A percentile compares a stretch with the other conserved stretches of the same genome.
phyloP scores from a whole-genome alignment of 306 rosid species.

The Citrullus mucosospermus region DNA sequence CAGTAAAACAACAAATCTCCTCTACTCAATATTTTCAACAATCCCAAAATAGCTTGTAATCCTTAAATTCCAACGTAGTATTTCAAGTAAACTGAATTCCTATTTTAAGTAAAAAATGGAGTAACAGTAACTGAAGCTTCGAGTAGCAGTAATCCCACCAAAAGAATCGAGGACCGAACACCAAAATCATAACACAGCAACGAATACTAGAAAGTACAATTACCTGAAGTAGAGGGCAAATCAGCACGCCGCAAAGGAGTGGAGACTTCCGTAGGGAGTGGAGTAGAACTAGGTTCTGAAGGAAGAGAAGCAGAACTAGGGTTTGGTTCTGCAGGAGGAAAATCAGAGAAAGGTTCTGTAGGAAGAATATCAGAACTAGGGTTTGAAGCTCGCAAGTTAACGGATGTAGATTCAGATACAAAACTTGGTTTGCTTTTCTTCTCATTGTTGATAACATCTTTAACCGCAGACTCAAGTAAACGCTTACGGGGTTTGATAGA shows the following conservation, averaged over 20 bases:
- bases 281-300: slow-evolving; percentile 11
- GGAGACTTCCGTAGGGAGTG: not conserved
- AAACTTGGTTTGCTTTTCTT: not conserved
- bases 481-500: slow-evolving; percentile 21
- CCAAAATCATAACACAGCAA: not conserved
- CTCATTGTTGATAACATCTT: not conserved
- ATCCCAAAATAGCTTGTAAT: not conserved
- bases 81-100: not conserved
- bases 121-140: not conserved
- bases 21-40: not conserved
- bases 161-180: not conserved
- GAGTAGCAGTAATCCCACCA: not conserved
- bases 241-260: slow-evolving; percentile 13
- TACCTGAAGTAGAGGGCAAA: slow-evolving; percentile 15
- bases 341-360: slow-evolving; percentile 8
- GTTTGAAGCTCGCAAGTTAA: slow-evolving; percentile 2
- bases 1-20: not conserved
- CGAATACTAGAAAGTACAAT: not conserved
- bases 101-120: not conserved
- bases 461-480: slow-evolving; percentile 13
- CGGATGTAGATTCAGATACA: not conserved
- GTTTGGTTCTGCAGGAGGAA: not conserved
- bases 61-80: not conserved
- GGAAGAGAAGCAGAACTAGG: slow-evolving; percentile 14
- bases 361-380: slow-evolving; percentile 16